Percentiles rank a stretch among this genome's conserved stretches.
Conservation (phyloP, 2,329 filamentous ascomycete genomes). For the Rasamsonia emersonii region DNA sequence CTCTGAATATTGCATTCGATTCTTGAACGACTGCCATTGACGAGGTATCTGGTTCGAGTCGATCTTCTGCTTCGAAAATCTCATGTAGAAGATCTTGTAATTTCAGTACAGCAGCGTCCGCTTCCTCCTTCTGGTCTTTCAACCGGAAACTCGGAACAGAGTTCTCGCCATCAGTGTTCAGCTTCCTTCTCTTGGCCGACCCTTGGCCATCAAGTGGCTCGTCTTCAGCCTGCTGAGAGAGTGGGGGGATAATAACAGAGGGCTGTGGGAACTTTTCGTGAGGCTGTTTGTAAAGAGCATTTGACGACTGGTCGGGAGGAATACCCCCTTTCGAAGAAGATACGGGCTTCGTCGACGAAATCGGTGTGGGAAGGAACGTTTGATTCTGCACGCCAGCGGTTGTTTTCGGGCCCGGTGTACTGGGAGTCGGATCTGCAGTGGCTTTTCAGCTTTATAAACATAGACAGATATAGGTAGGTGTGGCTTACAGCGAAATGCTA, state of each 20-base stretch:
- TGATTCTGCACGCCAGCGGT: conserved; percentile 15
- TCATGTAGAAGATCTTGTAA: conserved; percentile 62
- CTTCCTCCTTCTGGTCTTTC: conserved; percentile 69
- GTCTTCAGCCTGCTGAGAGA: conserved; percentile 35
- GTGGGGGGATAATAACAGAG: conserved; percentile 41
- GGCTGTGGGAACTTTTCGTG: conserved; percentile 23
- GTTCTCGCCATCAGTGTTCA: conserved; percentile 47
- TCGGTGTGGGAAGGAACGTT: conserved; percentile 1
- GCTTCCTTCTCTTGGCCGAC: conserved; percentile 37
- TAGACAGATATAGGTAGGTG: not conserved
- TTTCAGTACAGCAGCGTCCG: conserved; percentile 62
- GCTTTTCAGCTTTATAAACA: conserved; percentile 2
- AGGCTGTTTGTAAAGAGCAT: conserved; percentile 23
- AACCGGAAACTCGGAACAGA: conserved; percentile 54
- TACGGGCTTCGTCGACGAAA: conserved; percentile 11
- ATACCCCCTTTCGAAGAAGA: conserved; percentile 17
- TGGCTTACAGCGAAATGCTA: conserved; percentile 36
- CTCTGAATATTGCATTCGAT: conserved; percentile 46
- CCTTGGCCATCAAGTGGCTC: conserved; percentile 27
- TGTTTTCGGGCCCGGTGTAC: conserved; percentile 14
- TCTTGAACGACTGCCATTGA: conserved; percentile 27
- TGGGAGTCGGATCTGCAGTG: conserved; percentile 28
- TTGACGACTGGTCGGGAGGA: conserved; percentile 23
- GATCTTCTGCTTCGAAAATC: conserved; percentile 70
- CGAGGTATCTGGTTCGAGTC: conserved; percentile 49